A percentile compares a stretch with the other conserved stretches of the same genome.
Conservation (phyloP, 2,329 filamentous ascomycete species). For the Lecanicillium sp. region DNA sequence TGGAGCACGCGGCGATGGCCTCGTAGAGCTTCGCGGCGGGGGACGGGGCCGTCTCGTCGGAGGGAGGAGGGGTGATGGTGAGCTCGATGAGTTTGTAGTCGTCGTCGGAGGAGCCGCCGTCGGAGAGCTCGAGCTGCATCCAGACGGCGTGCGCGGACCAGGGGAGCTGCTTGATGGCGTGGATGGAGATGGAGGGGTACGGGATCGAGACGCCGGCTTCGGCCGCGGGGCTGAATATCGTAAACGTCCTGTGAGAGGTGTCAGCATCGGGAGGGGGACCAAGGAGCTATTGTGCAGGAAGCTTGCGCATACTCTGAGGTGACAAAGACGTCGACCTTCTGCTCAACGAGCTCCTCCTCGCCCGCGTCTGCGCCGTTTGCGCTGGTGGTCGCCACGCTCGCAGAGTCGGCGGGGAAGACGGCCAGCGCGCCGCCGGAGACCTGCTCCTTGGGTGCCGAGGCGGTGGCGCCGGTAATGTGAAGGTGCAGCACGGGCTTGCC, state of each 20-base stretch:
- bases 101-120: conserved; percentile 53
- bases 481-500: conserved; percentile 67
- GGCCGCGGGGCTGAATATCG: conserved; percentile 54
- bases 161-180: conserved; percentile 60
- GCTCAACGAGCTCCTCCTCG: conserved; percentile 35
- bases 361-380: conserved; percentile 23
- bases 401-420: conserved; percentile 42
- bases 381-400: conserved; percentile 23
- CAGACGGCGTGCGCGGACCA: conserved; percentile 47
- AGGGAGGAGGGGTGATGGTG: conserved; percentile 51
- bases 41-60: conserved; percentile 19
- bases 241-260: conserved; percentile 37
- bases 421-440: conserved; percentile 41
- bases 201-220: conserved; percentile 61
- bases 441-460: conserved; percentile 51
- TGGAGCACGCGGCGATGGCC: conserved; percentile 68
- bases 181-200: conserved; percentile 69
- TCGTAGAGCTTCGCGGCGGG: conserved; percentile 48
- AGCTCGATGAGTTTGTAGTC: conserved; percentile 62
- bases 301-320: conserved; percentile 48
- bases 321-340: conserved; percentile 51
- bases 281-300: not conserved
- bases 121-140: conserved; percentile 62
- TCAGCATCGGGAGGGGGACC: too few species aligned
- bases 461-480: conserved; percentile 50